Evolutionary conservation across 768 basidiomycete species (phyloP), one percentile per base, ranked within the genome.

Genomic region (Strobilomyces confusus): DNA sequence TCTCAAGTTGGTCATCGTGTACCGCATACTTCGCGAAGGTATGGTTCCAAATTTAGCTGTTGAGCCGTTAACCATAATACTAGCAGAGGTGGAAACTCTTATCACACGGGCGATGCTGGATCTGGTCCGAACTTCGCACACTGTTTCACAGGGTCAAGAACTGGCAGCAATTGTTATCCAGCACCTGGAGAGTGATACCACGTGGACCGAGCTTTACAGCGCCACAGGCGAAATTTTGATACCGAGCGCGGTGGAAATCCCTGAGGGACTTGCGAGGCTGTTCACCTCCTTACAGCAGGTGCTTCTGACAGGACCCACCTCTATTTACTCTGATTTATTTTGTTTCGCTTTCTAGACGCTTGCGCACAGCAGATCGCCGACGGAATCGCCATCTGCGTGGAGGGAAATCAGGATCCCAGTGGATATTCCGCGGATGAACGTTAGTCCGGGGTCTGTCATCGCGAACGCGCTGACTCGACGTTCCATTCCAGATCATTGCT

Each of bases 11-110:
- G 71, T 77, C 22, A 84, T 97, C 53, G 77, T 73, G 46, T 97
- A 93, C 69, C 82, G 89, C 34, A 83, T 84, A 73, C 71, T 95
- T 23, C 83, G 84, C 19, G 91, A 95, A 77, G 93, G 93, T 92
- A 54, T 42, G 66, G 34, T 12, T 50, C 41, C 46, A 22, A 23
- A 29, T 44, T 25, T 30, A 19, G 14, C 22, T 17, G 50, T 29
- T 33, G 23, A n/a, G 17, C 38, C 52, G 56, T 46, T 59, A 19
- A 61, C 37, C 25, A 48, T 36, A 32, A 42, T 17, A 42, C 48
- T 55, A 42, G 6, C 57, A 92, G 90, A 92, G 73, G 83, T 87
- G 6, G 84, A 84, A 62, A 72, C 75, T 8, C 67, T 89, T 34
- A 78, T 89, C 29, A 29, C 29, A 14, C 77, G 82, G 51, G 60